Evolutionary conservation across 1,139 yeast genomes (phyloP), one percentile per base, ranked within the genome.

Genomic region (Groenewaldozyma sp.): DNA sequence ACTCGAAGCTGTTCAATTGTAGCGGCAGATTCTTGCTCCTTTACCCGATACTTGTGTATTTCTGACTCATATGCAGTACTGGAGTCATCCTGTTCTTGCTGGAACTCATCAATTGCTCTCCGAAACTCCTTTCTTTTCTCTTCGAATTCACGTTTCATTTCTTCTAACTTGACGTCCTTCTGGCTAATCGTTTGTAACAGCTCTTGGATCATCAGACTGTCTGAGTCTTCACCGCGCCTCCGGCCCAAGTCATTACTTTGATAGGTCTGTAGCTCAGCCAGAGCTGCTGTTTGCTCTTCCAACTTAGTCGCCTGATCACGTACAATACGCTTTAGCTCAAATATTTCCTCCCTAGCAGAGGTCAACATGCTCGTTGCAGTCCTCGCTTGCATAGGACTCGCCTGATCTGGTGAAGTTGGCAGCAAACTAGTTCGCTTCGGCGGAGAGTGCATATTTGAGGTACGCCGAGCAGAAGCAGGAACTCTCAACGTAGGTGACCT

Each of bases 71-170:
- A 55, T 29, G 46, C 45, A 5, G 46, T 47, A 14, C 48, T 45
- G n/a, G 59, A 49, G 24, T 54, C 59, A 27, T 47, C 51, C 47
- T 56, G 48, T 20, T 59, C 61, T 10, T 41, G 43, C 37, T 58
- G 58, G 13, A 58, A 46, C n/a, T 52, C 47, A 36, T 56, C 60
- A 22, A 56, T 51, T 11, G 57, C 51, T 19, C 41, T 45, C 29
- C 64, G 45, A 44, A 60, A 60, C 43, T 62, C 65, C 19, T 43
- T 48, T 17, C 67, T 50, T 42, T 59, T 55, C 16, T 45, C 50
- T 27, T 58, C 63, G 28, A 56, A 51, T 21, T 54, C 58, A 7
- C 43, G 21, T 42, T 52, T 53, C 45, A 58, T 40, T 2, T 35
- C 40, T n/a, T 47, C 42, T 16, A 58, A 45, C 38, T 54, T 53